Conservation (phyloP, 352 stramenopile genomes). For the Aphanomyces cochlioides region DNA sequence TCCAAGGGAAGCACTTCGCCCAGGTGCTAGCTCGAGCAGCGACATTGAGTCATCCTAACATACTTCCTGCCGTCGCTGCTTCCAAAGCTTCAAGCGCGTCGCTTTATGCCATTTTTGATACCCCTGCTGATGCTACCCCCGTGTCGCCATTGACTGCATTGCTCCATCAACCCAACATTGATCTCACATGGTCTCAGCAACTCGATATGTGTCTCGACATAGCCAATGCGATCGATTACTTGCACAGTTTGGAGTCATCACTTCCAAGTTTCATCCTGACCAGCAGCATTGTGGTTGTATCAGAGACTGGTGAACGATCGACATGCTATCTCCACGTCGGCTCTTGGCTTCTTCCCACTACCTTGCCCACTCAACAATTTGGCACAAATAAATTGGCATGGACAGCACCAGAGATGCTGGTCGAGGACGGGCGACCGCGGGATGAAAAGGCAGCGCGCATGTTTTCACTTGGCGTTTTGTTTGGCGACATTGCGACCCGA, state of each 20-base stretch:
- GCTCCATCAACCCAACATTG: neutral
- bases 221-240: neutral
- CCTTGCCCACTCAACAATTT: neutral
- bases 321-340: neutral
- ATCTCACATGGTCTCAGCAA: neutral
- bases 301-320: neutral
- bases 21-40: neutral
- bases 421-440: too few species aligned
- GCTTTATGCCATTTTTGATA: conserved; percentile 14
- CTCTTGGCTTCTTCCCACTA: neutral
- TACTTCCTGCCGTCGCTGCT: conserved; percentile 9
- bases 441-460: neutral
- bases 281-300: conserved; percentile 14
- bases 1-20: conserved; percentile 1
- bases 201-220: conserved; percentile 15
- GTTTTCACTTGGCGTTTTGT: conserved; percentile 16
- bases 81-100: conserved; percentile 15
- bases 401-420: conserved; percentile 7
- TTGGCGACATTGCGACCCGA: conserved; percentile 20
- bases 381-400: conserved; percentile 8
- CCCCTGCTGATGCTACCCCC: neutral
- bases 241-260: neutral
- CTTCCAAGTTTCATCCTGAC: neutral
- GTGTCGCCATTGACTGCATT: neutral
- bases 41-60: conserved; percentile 10